Evolutionary conservation across 176 grass and related monocot genomes (phyloP).

Genomic region (sorghum (Sorghum bicolor)): Sorghum_bicolor_NCBIv3 NC_012875.2:45221501-45222000

Average conservation of each 20-base stretch:
- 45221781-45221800: constrained; percentile 4
- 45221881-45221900: background rate
- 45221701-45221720: background rate
- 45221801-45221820: constrained; percentile 69
- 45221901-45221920: background rate
- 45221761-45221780: constrained; percentile 25
- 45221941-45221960: background rate
- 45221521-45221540: constrained; percentile 31
- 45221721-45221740: constrained; percentile 18
- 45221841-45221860: constrained; percentile 95
- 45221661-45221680: background rate
- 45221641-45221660: constrained; percentile 20
- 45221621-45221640: constrained; percentile 9
- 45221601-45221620: constrained; percentile 70
- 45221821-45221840: constrained; percentile 94
- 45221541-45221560: constrained; percentile 97
- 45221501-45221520: constrained; percentile 28
- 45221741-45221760: constrained; percentile 15
- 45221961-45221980: background rate
- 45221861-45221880: constrained; percentile 70
- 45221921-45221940: background rate
- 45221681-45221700: constrained; percentile 10
- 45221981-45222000: background rate
- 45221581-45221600: constrained; percentile 84
- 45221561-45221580: constrained; percentile 97